Evolutionary conservation across 768 basidiomycete species (phyloP), one percentile per base, ranked within the genome.

Genomic region (Phylloporus scabripes): DNA sequence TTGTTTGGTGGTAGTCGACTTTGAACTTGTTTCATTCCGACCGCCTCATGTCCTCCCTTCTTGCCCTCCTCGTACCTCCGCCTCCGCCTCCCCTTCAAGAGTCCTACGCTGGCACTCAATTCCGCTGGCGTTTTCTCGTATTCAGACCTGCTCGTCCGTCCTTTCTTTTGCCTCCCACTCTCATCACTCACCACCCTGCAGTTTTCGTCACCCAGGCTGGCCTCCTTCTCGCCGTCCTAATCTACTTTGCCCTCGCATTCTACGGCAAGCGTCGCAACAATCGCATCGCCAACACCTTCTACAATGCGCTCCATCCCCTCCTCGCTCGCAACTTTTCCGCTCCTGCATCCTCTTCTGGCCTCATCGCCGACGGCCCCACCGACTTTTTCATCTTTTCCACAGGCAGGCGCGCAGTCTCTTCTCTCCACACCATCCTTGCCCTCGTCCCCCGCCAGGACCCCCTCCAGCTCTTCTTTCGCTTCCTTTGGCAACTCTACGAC

Each of bases 311-410:
- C 66, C 65, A 70, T 20, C 67, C 75, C 7, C 64, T 88, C 55
- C 77, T 86, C 51, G 64, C 74, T 39, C 67, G 76, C 31, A 91
- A 95, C 66, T 96, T 96, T 71, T 82, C 88, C 10, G 76, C 71
- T 40, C 85, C 90, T 1, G 45, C 65, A 1, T 72, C 75, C 8
- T 73, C 71, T 31, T 70, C 70, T 5, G 80, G 79, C 9, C 68
- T 86, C 42, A 74, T 75, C 29, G 48, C 73, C 34, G 91, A 92
- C 58, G 90, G 89, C 17, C 74, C 83, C 58, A 75, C 82, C 3
- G 89, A 92, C 70, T 87, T 82, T 62, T 88, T 91, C 72, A 76
- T 77, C 62, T 96, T 87, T 70, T 90, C 90, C 36, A 92, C 92
- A 2, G 93, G 93, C 46, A 74, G 93, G 51, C 85, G 87, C 51